A percentile compares a stretch with the other conserved stretches of the same genome.
Evolutionary conservation across 768 basidiomycete species (phyloP).

Genomic region (Termitomyces sp.): DNA sequence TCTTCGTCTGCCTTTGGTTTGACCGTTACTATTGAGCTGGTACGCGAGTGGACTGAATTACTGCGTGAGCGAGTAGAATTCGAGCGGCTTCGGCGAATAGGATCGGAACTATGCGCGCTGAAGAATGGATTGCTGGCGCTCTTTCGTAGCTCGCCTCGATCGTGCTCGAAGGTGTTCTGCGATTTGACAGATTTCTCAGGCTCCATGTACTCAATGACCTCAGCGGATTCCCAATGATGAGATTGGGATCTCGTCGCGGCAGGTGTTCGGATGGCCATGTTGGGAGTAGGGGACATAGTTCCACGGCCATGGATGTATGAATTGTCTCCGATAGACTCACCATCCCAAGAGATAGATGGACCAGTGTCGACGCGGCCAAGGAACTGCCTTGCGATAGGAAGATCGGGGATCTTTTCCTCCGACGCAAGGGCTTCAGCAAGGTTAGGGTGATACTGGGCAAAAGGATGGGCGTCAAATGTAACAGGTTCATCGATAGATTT

Average conservation of each 20-base stretch:
- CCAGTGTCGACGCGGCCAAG: conserved; percentile 39
- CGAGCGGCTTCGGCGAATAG: conserved; percentile 25
- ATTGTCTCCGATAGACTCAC: conserved; percentile 42
- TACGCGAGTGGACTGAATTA: conserved; percentile 32
- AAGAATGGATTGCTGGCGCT: conserved; percentile 43
- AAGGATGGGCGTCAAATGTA: conserved; percentile 41
- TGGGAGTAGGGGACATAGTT: conserved; percentile 46
- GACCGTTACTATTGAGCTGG: conserved; percentile 36
- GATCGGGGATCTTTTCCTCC: conserved; percentile 18
- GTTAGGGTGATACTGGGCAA: conserved; percentile 56
- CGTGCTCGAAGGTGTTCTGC: conserved; percentile 19
- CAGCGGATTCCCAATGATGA: conserved; percentile 71
- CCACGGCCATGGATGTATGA: conserved; percentile 41
- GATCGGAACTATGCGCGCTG: conserved; percentile 20
- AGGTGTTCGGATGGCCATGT: conserved; percentile 61
- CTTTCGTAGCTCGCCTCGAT: conserved; percentile 29
- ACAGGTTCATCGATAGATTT: conserved; percentile 39
- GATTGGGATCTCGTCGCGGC: conserved; percentile 43
- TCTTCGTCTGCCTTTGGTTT: conserved; percentile 1
- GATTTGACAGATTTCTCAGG: conserved; percentile 8
- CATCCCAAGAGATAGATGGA: conserved; percentile 51
- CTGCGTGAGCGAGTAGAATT: conserved; percentile 35
- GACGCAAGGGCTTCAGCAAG: conserved; percentile 51
- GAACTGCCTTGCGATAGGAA: conserved; percentile 41
- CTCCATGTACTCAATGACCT: conserved; percentile 47